Evolutionary conservation across 495 filamentous ascomycete species (phyloP).

Genomic region (Talaromyces adpressus): DNA sequence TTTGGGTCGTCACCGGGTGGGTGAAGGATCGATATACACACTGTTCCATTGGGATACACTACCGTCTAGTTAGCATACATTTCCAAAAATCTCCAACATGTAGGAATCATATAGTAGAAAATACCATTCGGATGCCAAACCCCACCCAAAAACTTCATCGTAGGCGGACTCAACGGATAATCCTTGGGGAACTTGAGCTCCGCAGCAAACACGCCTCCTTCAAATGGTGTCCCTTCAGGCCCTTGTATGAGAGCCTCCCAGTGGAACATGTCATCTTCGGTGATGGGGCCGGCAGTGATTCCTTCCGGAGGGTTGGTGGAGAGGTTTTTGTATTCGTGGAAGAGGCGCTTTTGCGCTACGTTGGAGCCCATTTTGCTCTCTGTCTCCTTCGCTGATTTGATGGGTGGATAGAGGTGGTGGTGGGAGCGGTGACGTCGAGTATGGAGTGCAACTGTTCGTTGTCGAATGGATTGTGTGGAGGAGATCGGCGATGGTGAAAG

Average conservation of each 20-base stretch:
- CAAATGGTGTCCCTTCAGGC: slow-evolving; percentile 91
- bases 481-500: neutral
- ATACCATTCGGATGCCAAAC: slow-evolving; percentile 96
- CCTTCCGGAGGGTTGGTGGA: slow-evolving; percentile 82
- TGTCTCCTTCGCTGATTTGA: neutral
- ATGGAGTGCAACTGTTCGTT: neutral
- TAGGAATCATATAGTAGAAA: neutral
- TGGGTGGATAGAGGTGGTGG: neutral
- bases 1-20: slow-evolving; percentile 97
- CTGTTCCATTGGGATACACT: slow-evolving; percentile 88
- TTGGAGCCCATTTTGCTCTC: slow-evolving; percentile 29
- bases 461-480: neutral
- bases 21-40: slow-evolving; percentile 98
- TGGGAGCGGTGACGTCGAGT: neutral
- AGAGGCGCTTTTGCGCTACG: slow-evolving; percentile 82
- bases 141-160: slow-evolving; percentile 81
- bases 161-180: slow-evolving; percentile 88
- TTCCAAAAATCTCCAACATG: neutral
- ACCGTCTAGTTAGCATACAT: slow-evolving; percentile 1
- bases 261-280: slow-evolving; percentile 90
- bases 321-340: slow-evolving; percentile 91
- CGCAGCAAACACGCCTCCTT: slow-evolving; percentile 89
- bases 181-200: slow-evolving; percentile 93
- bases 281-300: slow-evolving; percentile 89
- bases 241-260: slow-evolving; percentile 98